Conservation (phyloP, 2,329 filamentous ascomycete genomes). For the Trichophyton mentagrophytes region DNA sequence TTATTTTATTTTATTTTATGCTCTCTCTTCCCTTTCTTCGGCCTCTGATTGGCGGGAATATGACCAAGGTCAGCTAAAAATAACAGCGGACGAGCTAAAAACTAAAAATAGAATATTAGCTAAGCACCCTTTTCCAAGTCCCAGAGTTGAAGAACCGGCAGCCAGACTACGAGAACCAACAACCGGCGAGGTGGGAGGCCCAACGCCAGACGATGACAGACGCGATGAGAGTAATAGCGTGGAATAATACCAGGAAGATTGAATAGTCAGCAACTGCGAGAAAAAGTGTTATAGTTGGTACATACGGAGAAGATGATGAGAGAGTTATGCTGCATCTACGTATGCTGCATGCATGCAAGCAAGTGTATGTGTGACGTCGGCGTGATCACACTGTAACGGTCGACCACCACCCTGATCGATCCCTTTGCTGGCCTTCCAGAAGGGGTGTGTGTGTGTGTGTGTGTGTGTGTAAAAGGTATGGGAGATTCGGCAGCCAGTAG, state of each 20-base stretch:
- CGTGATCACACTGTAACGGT: constrained; percentile 1
- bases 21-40: background rate
- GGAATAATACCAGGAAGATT: too few species aligned
- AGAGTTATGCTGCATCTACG: background rate
- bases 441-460: too few species aligned
- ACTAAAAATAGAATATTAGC: background rate
- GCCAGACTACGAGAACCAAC: background rate
- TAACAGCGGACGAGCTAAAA: background rate
- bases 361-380: background rate
- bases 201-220: background rate
- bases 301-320: too few species aligned
- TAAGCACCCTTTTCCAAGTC: background rate
- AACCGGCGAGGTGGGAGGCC: background rate
- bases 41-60: background rate
- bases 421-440: too few species aligned
- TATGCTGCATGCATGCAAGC: background rate
- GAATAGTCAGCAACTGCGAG: too few species aligned
- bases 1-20: background rate
- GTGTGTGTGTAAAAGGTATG: background rate
- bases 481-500: background rate
- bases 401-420: background rate
- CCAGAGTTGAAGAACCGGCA: background rate
- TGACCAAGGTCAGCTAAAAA: background rate
- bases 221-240: too few species aligned
- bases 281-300: background rate